Base-by-base conservation (phyloP, 306 rosid species). In the Cucurbita argyrosperma region DNA sequence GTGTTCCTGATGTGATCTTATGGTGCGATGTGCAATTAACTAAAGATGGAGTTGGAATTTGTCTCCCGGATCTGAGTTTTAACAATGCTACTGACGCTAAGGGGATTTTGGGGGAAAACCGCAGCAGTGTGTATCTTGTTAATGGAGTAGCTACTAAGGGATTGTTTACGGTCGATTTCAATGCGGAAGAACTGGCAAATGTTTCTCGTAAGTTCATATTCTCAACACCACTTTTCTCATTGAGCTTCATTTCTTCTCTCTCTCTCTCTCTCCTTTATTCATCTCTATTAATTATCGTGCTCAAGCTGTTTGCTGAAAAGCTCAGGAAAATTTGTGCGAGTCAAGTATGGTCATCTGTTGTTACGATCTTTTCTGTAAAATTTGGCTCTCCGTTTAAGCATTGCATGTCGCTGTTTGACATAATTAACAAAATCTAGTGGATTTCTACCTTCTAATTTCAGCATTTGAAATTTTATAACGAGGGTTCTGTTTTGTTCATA, bases 21-120 rank as follows among this genome's bases (percentile, higher is more conserved):
- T 95, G 89, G 92, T 95, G 97, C 78, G 97, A 95, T 77, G 96
- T 91, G 64, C 97, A 95, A 66, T 81, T 95, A 76, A 91, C 97
- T 18, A 85, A 89, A 79, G 97, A 95, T 66, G 78, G 13, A 74
- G 79, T 53, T 58, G 97, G 96, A 72, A 82, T 95, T 73, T 95
- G 99, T 85, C 61, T 79, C 57, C 90, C 91, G 13, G 64, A 83
- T 68, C 5, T 88, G 64, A 79, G 72, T 78, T 81, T 95, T 58
- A 75, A 73, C 4, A 91, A 91, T 76, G 77, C 82, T 53, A 81
- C 92, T 50, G n/a, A 69, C 79, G 79, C 85, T 37, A 0, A 39
- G 0, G 0, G 0, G 0, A 0, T 54, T 58, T 79, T 58, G 56
- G 56, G 13, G 10, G 80, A 80, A 7, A 70, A 16, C 9, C 35